phyloP scores from a whole-genome alignment of 768 basidiomycete species.

The Pleurotus pulmonarius region DNA sequence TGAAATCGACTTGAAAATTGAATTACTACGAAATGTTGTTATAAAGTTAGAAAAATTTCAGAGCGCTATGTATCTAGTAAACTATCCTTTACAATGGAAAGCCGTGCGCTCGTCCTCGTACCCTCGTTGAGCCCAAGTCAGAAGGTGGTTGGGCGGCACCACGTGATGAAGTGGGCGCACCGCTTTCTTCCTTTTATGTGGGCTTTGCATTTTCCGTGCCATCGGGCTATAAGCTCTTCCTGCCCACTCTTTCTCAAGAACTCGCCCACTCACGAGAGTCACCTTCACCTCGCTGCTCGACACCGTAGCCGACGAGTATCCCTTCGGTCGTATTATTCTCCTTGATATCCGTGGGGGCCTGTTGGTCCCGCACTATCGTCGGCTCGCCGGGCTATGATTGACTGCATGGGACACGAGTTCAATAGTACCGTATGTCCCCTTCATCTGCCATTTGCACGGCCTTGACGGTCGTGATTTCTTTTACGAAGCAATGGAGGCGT shows the following conservation, averaged over 20 bases:
- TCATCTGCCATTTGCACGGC: neutral
- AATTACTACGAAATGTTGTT: too few relatives aligned
- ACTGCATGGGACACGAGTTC: neutral
- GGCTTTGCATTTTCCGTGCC: constrained; percentile 5
- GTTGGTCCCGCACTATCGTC: neutral
- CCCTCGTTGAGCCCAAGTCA: neutral
- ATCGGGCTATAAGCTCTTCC: constrained; percentile 5
- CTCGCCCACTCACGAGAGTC: neutral
- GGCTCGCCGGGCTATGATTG: neutral
- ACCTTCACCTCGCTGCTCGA: neutral
- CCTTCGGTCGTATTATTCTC: neutral
- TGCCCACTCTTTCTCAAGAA: neutral
- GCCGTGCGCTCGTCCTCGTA: constrained; percentile 1
- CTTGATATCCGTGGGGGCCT: neutral
- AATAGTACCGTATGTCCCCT: neutral
- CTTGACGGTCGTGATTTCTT: neutral
- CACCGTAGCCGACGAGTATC: neutral
- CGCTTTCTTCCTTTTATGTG: constrained; percentile 6
- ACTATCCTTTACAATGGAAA: neutral
- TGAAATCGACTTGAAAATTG: too few relatives aligned
- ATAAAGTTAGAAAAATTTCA: too few relatives aligned
- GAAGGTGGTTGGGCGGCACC: neutral
- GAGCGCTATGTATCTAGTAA: too few relatives aligned
- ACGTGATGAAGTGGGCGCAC: constrained; percentile 6
- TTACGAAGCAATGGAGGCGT: neutral